Evolutionary conservation across 2,329 filamentous ascomycete genomes (phyloP).

Genomic region (Pseudovirgaria hyperparasitica): DNA sequence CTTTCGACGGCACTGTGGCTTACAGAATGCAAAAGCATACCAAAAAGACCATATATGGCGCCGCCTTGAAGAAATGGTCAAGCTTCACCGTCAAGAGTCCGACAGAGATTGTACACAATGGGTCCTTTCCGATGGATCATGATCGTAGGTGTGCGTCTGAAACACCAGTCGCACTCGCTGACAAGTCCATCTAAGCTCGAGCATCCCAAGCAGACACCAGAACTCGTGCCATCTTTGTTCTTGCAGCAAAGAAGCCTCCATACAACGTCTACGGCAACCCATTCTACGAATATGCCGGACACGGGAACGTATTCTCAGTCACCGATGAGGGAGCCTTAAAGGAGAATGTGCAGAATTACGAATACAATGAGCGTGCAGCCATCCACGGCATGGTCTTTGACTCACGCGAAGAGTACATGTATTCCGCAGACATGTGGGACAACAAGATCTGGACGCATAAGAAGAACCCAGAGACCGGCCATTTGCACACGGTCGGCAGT

Average conservation of each 20-base stretch:
- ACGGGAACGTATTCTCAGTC: conserved; percentile 63
- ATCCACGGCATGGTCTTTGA: conserved; percentile 79
- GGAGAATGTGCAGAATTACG: conserved; percentile 58
- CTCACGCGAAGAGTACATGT: conserved; percentile 58
- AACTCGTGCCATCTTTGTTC: conserved; percentile 79
- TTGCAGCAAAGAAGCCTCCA: conserved; percentile 64
- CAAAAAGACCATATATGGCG: conserved; percentile 76
- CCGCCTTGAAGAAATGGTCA: conserved; percentile 89
- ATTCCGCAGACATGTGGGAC: conserved; percentile 64
- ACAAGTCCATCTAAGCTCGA: conserved; percentile 36
- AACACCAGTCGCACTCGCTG: conserved; percentile 3
- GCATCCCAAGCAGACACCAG: conserved; percentile 60
- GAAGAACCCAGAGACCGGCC: conserved; percentile 49
- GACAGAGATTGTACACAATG: conserved; percentile 61
- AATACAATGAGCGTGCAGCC: conserved; percentile 55
- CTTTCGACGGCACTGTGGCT: conserved; percentile 6
- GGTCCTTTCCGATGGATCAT: conserved; percentile 62
- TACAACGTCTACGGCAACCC: conserved; percentile 82
- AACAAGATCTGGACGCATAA: conserved; percentile 79
- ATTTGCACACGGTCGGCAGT: conserved; percentile 56
- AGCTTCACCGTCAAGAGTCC: conserved; percentile 67
- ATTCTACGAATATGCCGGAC: conserved; percentile 76
- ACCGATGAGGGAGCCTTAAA: conserved; percentile 44
- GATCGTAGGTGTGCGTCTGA: conserved; percentile 44
- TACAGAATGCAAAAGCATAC: conserved; percentile 43